Evolutionary conservation across 139 green algal genomes (phyloP).

Genomic region (Desmodesmus armatus): DNA sequence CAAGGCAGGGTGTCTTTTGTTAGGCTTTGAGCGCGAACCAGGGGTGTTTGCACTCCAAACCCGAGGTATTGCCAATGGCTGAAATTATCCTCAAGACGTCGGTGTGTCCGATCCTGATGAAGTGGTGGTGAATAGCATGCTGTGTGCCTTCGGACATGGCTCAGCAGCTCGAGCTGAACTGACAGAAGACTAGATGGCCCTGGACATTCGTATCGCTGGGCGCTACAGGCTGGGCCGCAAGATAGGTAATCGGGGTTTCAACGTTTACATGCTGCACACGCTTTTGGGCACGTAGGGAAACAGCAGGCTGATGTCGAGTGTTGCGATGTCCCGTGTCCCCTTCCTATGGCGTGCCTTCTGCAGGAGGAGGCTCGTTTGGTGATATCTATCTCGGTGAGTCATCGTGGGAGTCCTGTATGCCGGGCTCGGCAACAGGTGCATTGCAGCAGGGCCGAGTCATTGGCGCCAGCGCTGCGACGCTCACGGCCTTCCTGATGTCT

Average conservation of each 20-base stretch:
- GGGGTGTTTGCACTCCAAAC: no score
- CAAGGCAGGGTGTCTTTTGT: no score
- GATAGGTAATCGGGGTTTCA: conserved; percentile 57
- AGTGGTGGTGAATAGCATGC: no score
- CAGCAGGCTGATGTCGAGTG: neutral
- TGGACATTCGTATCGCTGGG: conserved; percentile 79
- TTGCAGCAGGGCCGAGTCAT: neutral
- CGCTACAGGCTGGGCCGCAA: conserved; percentile 74
- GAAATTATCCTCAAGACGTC: no score
- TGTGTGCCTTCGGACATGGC: conserved; percentile 11
- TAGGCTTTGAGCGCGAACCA: no score
- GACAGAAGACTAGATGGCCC: conserved; percentile 50
- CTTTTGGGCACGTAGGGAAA: neutral
- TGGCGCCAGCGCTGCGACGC: neutral
- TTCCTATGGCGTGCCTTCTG: no score
- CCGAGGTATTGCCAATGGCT: no score
- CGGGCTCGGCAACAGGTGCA: no score
- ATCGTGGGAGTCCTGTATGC: no score
- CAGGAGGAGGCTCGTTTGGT: conserved; percentile 80
- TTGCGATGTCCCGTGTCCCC: neutral
- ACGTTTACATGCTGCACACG: conserved; percentile 3
- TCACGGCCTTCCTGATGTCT: conserved; percentile 30
- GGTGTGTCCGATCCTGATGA: no score
- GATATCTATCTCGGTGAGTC: conserved; percentile 92
- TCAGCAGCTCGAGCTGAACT: neutral